These are phyloP conservation scores for Colletotrichum acutatum DNA, from an alignment of 2,329 filamentous ascomycete species.

Conservation along the genomic window DNA sequence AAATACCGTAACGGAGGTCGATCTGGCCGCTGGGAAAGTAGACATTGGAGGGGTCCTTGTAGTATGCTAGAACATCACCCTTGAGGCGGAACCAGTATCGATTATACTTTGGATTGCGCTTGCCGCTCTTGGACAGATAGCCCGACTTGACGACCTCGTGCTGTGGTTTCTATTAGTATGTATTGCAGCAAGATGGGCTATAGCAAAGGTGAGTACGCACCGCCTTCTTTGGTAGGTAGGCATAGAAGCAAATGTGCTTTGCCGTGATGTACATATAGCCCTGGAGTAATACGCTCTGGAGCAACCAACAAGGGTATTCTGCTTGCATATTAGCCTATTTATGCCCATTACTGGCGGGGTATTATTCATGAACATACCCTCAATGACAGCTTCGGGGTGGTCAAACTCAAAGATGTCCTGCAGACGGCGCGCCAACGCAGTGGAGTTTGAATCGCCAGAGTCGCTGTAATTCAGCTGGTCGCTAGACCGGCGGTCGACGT, in stretches of 20 bases:
- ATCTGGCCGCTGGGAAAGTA: constrained; percentile 95
- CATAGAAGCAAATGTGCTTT: constrained; percentile 95
- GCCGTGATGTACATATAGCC: constrained; percentile 96
- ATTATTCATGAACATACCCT: constrained; percentile 60
- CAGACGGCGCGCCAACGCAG: constrained; percentile 74
- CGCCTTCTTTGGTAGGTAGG: constrained; percentile 93
- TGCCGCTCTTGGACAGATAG: constrained; percentile 87
- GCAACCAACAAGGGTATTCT: constrained; percentile 94
- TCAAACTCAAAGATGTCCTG: constrained; percentile 90
- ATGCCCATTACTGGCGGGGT: background rate
- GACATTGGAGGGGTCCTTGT: constrained; percentile 81
- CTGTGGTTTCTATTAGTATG: constrained; percentile 47
- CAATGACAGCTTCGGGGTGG: constrained; percentile 83
- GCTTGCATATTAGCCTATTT: constrained; percentile 34
- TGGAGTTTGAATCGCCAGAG: constrained; percentile 54
- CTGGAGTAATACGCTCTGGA: constrained; percentile 91
- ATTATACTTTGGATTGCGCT: constrained; percentile 86
- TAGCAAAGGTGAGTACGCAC: constrained; percentile 56
- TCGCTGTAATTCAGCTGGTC: constrained; percentile 47
- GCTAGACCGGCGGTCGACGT: constrained; percentile 59
- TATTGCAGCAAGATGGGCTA: constrained; percentile 11
- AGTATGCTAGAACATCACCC: constrained; percentile 92
- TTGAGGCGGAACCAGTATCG: constrained; percentile 95
- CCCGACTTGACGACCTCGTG: constrained; percentile 85
- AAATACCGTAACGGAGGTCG: constrained; percentile 91